Conservation (phyloP, 305 asterid species). For the Euphrasia arctica region DNA sequence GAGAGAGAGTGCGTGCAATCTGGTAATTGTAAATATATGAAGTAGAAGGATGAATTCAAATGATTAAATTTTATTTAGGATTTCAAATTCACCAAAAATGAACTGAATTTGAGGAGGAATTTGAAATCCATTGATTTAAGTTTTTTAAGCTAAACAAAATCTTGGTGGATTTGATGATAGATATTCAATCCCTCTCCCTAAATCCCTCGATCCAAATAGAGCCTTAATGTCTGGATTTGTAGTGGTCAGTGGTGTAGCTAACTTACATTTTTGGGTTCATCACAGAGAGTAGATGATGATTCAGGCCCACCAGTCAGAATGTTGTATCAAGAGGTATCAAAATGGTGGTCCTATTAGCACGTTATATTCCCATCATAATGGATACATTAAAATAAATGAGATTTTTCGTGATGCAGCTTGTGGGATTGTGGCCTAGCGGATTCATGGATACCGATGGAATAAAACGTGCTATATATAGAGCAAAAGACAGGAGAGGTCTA, state of each 20-base stretch:
- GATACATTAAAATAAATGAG: not conserved
- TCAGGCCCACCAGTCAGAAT: slow-evolving; percentile 77
- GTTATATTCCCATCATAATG: not conserved
- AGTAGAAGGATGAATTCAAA: slow-evolving; percentile 2
- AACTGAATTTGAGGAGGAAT: not conserved
- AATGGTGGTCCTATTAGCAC: too few species aligned
- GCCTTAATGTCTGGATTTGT: not conserved
- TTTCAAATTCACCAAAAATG: not conserved
- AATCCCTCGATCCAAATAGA: not conserved
- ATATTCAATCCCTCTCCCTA: not conserved
- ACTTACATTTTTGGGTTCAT: slow-evolving; percentile 19
- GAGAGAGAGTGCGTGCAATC: not conserved
- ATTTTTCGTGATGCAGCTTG: slow-evolving; percentile 46
- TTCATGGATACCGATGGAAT: slow-evolving; percentile 72
- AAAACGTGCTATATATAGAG: slow-evolving; percentile 70
- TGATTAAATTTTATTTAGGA: not conserved
- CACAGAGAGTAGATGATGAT: slow-evolving; percentile 75
- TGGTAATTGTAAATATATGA: not conserved
- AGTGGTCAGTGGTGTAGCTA: slow-evolving; percentile 10
- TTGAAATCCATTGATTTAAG: not conserved
- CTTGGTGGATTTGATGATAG: not conserved
- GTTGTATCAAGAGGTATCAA: slow-evolving; percentile 70
- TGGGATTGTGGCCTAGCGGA: slow-evolving; percentile 76
- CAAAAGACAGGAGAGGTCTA: slow-evolving; percentile 57
- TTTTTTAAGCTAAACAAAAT: not conserved